phyloP scores from a whole-genome alignment of 768 basidiomycete genomes.

The Tricholoma sp. region DNA sequence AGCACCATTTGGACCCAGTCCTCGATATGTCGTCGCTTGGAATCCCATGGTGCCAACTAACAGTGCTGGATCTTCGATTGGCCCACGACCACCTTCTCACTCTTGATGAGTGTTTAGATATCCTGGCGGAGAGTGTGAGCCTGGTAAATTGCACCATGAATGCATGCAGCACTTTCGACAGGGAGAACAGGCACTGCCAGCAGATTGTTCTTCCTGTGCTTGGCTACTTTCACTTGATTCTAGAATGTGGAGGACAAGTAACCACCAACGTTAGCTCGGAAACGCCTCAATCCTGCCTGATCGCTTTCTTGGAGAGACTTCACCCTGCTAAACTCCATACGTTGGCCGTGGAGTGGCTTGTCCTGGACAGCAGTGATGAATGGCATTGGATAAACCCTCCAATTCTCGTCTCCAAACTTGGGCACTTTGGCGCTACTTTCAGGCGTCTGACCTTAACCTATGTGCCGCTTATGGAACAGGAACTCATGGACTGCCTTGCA shows the following conservation, averaged over 20 bases:
- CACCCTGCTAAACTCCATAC: constrained; percentile 24
- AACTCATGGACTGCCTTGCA: constrained; percentile 15
- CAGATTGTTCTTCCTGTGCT: constrained; percentile 24
- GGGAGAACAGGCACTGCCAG: constrained; percentile 1
- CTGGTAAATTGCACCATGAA: constrained; percentile 29
- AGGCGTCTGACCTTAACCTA: constrained; percentile 30
- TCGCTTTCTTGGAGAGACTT: constrained; percentile 28
- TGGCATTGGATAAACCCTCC: constrained; percentile 8
- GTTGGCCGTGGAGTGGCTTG: constrained; percentile 32
- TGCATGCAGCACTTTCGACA: constrained; percentile 24
- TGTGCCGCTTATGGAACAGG: constrained; percentile 28
- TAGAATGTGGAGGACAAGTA: not conserved
- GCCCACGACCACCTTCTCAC: constrained; percentile 28
- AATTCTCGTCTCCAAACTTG: constrained; percentile 26
- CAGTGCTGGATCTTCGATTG: constrained; percentile 30
- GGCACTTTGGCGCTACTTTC: constrained; percentile 22
- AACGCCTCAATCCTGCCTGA: constrained; percentile 19
- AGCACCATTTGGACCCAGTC: constrained; percentile 13
- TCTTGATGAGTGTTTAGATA: constrained; percentile 30
- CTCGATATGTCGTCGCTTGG: constrained; percentile 21
- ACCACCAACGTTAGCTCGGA: not conserved
- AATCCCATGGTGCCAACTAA: constrained; percentile 38
- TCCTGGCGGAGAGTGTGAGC: constrained; percentile 27
- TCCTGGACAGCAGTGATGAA: constrained; percentile 7
- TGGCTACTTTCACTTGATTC: constrained; percentile 27